A percentile compares a stretch with the other conserved stretches of the same genome.
Evolutionary conservation across 202 grass and related monocot species (phyloP).

Genomic region (Setaria viridis): DNA sequence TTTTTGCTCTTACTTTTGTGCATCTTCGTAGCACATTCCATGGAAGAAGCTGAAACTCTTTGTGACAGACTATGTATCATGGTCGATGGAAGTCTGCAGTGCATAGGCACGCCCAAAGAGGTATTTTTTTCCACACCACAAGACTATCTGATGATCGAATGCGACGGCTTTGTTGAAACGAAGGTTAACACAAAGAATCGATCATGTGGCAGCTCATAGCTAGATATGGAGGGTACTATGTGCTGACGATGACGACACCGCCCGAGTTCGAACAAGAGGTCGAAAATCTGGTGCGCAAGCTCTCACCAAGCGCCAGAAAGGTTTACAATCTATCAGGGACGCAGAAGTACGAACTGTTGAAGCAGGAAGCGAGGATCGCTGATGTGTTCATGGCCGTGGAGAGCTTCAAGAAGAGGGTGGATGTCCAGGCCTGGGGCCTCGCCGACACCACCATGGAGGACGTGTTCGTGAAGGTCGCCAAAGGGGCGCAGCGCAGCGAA

Average conservation of each 20-base stretch:
- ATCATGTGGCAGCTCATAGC: slow-evolving; percentile 65
- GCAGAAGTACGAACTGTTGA: slow-evolving; percentile 62
- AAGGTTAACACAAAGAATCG: slow-evolving; percentile 1
- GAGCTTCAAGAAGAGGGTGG: slow-evolving; percentile 48
- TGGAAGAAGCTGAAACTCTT: slow-evolving; percentile 91
- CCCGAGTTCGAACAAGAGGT: slow-evolving; percentile 45
- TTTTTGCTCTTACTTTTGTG: slow-evolving; percentile 18
- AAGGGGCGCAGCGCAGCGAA: slow-evolving; percentile 51
- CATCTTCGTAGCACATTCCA: slow-evolving; percentile 68
- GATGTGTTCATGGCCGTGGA: slow-evolving; percentile 61
- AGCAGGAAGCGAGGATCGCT: slow-evolving; percentile 56
- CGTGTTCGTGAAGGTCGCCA: slow-evolving; percentile 67
- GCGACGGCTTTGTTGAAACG: neutral
- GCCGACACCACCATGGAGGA: slow-evolving; percentile 75
- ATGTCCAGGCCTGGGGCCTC: slow-evolving; percentile 67
- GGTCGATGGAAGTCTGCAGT: slow-evolving; percentile 80
- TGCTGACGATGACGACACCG: slow-evolving; percentile 67
- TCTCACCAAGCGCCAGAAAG: slow-evolving; percentile 52
- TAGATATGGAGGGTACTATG: slow-evolving; percentile 72
- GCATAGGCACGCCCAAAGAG: slow-evolving; percentile 82
- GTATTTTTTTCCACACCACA: slow-evolving; percentile 38
- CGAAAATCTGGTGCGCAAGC: slow-evolving; percentile 39
- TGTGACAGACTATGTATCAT: slow-evolving; percentile 86
- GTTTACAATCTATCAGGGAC: slow-evolving; percentile 62
- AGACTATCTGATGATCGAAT: neutral